Evolutionary conservation across 164 flowering plant species (phyloP).

Genomic region (Vitis rotundifolia): DNA sequence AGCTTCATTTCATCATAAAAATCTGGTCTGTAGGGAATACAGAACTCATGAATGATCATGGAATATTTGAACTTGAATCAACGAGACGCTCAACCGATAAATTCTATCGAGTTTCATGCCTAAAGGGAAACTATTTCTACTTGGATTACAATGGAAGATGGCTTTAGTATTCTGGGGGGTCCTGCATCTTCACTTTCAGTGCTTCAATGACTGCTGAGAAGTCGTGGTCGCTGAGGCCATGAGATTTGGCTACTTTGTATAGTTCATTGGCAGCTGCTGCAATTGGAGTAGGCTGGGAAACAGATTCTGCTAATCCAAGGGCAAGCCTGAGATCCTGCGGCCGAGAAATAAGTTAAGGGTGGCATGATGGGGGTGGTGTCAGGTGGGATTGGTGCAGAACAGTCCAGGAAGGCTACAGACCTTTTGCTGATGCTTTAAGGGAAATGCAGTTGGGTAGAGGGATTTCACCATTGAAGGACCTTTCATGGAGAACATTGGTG

Average conservation of each 20-base stretch:
- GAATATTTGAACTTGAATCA: too few relatives aligned
- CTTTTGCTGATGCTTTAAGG: slow-evolving; percentile 96
- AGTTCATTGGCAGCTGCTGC: slow-evolving; percentile 95
- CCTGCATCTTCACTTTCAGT: slow-evolving; percentile 46
- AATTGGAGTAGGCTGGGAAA: slow-evolving; percentile 82
- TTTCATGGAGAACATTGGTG: slow-evolving; percentile 89
- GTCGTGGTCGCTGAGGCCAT: slow-evolving; percentile 76
- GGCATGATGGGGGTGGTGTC: too few relatives aligned
- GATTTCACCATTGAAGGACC: slow-evolving; percentile 91
- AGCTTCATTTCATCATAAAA: too few relatives aligned
- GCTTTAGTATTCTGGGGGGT: slow-evolving; percentile 5
- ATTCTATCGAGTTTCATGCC: too few relatives aligned
- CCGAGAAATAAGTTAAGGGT: too few relatives aligned
- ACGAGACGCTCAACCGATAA: too few relatives aligned
- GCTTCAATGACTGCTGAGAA: slow-evolving; percentile 94
- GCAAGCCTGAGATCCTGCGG: slow-evolving; percentile 86
- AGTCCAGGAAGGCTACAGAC: slow-evolving; percentile 30
- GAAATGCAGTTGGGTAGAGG: slow-evolving; percentile 84
- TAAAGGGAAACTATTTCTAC: too few relatives aligned
- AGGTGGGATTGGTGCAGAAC: too few relatives aligned
- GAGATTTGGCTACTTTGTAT: slow-evolving; percentile 85
- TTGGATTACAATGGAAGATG: too few relatives aligned
- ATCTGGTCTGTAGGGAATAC: too few relatives aligned
- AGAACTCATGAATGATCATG: too few relatives aligned
- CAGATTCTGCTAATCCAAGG: slow-evolving; percentile 64